Conservation (phyloP, 129 eudicot species). For the Artemisia argyi region DNA sequence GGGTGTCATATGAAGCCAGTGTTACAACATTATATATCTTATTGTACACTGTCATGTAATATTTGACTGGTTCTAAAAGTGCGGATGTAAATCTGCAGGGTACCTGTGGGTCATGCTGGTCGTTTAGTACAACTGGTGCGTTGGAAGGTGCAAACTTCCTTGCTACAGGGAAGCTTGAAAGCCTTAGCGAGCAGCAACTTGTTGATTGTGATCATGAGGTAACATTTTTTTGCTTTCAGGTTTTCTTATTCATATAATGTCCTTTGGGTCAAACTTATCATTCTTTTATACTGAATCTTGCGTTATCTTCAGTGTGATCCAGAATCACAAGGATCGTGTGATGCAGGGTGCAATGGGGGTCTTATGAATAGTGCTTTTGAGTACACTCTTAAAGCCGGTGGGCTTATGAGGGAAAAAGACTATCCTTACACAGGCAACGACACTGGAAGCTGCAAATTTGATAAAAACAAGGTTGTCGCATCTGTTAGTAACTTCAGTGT, state of each 20-base stretch:
- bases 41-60: too few relatives aligned
- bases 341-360: slow-evolving; percentile 81
- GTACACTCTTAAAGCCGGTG: slow-evolving; percentile 79
- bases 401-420: slow-evolving; percentile 81
- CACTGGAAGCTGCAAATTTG: slow-evolving; percentile 66
- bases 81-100: slow-evolving; percentile 40
- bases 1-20: too few relatives aligned
- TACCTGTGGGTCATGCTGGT: slow-evolving; percentile 86
- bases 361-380: slow-evolving; percentile 84
- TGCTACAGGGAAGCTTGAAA: slow-evolving; percentile 75
- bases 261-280: background rate
- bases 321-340: slow-evolving; percentile 70
- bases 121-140: slow-evolving; percentile 84
- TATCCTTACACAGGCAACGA: slow-evolving; percentile 74
- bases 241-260: background rate
- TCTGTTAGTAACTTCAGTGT: slow-evolving; percentile 75
- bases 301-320: slow-evolving; percentile 67
- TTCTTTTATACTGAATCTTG: too few relatives aligned
- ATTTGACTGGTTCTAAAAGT: slow-evolving; percentile 1
- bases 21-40: too few relatives aligned
- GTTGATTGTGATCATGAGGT: slow-evolving; percentile 92
- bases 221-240: background rate
- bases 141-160: slow-evolving; percentile 81
- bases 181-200: slow-evolving; percentile 89
- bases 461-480: slow-evolving; percentile 70